phyloP scores from a whole-genome alignment of 2,329 filamentous ascomycete species.

The Aspergillus pseudonomiae region DNA sequence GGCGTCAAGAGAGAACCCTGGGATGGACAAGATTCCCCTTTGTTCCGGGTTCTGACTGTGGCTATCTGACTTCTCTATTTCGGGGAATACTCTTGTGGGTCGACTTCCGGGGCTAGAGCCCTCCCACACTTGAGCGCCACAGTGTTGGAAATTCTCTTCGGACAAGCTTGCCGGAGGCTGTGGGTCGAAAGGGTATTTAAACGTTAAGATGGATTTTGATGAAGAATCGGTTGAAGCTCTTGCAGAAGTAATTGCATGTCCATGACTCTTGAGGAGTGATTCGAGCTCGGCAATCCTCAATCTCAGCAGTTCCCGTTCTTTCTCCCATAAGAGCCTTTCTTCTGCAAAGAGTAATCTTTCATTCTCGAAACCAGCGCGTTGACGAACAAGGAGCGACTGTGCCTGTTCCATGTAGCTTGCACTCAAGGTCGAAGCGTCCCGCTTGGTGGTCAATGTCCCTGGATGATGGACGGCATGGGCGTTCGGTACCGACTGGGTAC shows the following conservation, averaged over 20 bases:
- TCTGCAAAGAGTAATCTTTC: slow-evolving; percentile 46
- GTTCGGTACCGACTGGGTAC: slow-evolving; percentile 44
- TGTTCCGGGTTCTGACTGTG: slow-evolving; percentile 33
- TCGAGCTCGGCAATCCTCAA: slow-evolving; percentile 47
- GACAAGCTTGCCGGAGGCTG: slow-evolving; percentile 7
- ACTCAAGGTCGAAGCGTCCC: slow-evolving; percentile 31
- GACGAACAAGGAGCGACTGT: slow-evolving; percentile 41
- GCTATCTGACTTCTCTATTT: slow-evolving; percentile 31
- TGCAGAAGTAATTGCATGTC: slow-evolving; percentile 15
- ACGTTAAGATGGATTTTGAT: slow-evolving; percentile 12
- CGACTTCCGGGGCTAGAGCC: slow-evolving; percentile 43
- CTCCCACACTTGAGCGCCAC: slow-evolving; percentile 46
- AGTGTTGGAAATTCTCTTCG: slow-evolving; percentile 11
- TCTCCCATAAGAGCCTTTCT: slow-evolving; percentile 49
- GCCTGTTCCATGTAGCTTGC: slow-evolving; percentile 47
- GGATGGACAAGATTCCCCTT: slow-evolving; percentile 25
- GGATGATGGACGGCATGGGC: slow-evolving; percentile 35
- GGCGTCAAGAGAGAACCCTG: slow-evolving; percentile 40
- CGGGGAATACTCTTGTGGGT: slow-evolving; percentile 49
- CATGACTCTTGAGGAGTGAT: slow-evolving; percentile 29
- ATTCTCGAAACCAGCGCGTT: slow-evolving; percentile 42
- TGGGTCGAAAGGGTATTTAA: slow-evolving; percentile 20
- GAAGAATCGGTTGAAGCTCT: slow-evolving; percentile 12
- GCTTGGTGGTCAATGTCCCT: slow-evolving; percentile 23
- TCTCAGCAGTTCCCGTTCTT: slow-evolving; percentile 46